Evolutionary conservation across 768 basidiomycete genomes (phyloP).

Genomic region (Suillus discolor): DNA sequence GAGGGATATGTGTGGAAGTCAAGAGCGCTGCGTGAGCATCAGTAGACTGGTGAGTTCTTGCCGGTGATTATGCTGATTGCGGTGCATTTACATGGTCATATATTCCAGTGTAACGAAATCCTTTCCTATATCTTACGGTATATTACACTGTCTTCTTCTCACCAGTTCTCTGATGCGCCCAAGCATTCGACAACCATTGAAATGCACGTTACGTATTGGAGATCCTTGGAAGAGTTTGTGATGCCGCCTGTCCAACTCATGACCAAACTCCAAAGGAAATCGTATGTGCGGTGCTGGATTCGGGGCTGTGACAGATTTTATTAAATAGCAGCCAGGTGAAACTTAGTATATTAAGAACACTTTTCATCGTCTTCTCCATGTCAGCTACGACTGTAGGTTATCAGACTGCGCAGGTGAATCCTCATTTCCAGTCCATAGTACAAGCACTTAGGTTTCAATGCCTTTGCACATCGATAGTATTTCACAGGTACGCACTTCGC

Average conservation of each 20-base stretch:
- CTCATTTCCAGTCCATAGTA: not conserved
- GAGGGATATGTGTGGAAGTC: not conserved
- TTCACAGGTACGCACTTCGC: not conserved
- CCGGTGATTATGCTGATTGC: too few relatives aligned
- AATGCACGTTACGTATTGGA: not conserved
- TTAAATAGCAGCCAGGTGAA: not conserved
- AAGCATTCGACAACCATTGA: not conserved
- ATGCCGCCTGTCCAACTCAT: not conserved
- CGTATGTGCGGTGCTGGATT: not conserved
- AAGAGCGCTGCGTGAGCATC: not conserved
- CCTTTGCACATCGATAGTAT: not conserved
- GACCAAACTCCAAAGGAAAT: not conserved
- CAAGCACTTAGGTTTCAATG: not conserved
- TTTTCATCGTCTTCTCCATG: not conserved
- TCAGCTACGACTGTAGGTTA: not conserved
- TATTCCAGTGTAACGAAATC: too few relatives aligned
- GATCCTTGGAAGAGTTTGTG: not conserved
- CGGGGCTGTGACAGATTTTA: not conserved
- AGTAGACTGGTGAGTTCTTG: too few relatives aligned
- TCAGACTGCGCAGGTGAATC: not conserved
- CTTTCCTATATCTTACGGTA: too few relatives aligned
- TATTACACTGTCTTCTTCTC: too few relatives aligned
- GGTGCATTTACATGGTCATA: too few relatives aligned
- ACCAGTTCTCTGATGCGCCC: too few relatives aligned
- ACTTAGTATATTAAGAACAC: not conserved